A percentile compares a stretch with the other conserved stretches of the same genome.
Evolutionary conservation across 768 basidiomycete species (phyloP).

Genomic region (Serendipita sp.): DNA sequence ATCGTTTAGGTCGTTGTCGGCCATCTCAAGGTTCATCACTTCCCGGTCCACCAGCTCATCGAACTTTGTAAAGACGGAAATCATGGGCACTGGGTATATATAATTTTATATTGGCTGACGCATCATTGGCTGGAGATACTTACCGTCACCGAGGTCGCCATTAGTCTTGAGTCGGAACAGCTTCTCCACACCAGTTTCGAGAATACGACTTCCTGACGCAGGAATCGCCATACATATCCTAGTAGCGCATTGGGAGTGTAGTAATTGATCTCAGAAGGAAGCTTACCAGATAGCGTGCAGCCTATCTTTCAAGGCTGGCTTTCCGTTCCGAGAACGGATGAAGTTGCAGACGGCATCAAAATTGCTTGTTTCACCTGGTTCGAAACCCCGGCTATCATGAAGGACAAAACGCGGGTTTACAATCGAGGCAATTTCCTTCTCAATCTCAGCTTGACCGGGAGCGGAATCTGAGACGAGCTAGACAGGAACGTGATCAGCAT

Average conservation of each 20-base stretch:
- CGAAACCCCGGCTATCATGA: constrained; percentile 12
- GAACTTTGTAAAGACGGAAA: not conserved
- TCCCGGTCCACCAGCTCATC: not conserved
- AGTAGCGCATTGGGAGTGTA: not conserved
- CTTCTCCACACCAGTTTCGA: not conserved
- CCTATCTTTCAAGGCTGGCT: constrained; percentile 9
- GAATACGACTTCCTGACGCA: not conserved
- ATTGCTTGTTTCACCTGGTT: constrained; percentile 7
- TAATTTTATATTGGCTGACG: not conserved
- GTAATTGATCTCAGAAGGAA: too few relatives aligned
- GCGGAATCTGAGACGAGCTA: not conserved
- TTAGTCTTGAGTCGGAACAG: not conserved
- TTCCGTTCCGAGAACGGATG: constrained; percentile 7
- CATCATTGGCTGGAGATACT: not conserved
- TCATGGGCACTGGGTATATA: not conserved
- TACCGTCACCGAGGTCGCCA: not conserved
- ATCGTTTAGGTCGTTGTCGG: not conserved
- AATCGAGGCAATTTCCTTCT: constrained; percentile 9
- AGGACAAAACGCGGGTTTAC: constrained; percentile 11
- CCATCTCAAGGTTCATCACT: not conserved
- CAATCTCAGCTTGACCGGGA: constrained; percentile 10
- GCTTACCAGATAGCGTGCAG: constrained; percentile 12
- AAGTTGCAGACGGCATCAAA: constrained; percentile 8
- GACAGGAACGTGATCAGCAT: not conserved
- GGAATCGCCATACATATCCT: not conserved